Base-by-base conservation (phyloP, 1,284 basidiomycete species). In the Golubevia sp. region DNA sequence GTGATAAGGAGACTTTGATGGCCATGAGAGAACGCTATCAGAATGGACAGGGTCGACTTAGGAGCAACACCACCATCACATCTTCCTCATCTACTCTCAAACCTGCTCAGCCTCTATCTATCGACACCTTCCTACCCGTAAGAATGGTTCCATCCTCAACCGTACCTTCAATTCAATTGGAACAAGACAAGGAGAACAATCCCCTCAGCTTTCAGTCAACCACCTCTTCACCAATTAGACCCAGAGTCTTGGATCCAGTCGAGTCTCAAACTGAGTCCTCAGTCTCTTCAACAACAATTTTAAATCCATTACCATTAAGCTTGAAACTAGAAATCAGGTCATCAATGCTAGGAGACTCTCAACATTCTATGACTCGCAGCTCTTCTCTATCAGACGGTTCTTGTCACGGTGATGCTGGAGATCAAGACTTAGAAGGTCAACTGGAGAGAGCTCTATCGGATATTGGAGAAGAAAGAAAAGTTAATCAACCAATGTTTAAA, bases 401-500 rank as follows among this genome's bases (percentile, higher is more conserved):
- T 21, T 76, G 68, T 55, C 74, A 77, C 55, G 74, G 74, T 15
- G 74, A 77, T 50, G 64, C 65, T 0, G 75, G 75, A 11, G 75
- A 77, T 55, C 63, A 70, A 13, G 73, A 77, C 48, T 73, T 73
- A 21, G 73, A 77, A 25, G 64, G 64, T 38, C 75, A 77, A 63
- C 71, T 77, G 6, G 75, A 34, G 30, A 3, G 30, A 11, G 30
- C 5, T 34, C 11, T 34, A 11, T 34, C 30, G 30, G 30, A 34
- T 11, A 34, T 34, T 34, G 30, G 30, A 5, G 4, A 3, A 34
- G 11, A 3, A 5, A 11, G 5, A 34, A 34, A 3, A 5, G 5
- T 11, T 5, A 34, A 11, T 34, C 30, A 3, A 5, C 38, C 38
- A 13, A 13, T 18, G 11, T 18, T 13, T 18, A 8, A 44, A 18